Evolutionary conservation across 306 rosid species (phyloP), one percentile per base, ranked within the genome.

Genomic region (Ziziphus jujuba): DNA sequence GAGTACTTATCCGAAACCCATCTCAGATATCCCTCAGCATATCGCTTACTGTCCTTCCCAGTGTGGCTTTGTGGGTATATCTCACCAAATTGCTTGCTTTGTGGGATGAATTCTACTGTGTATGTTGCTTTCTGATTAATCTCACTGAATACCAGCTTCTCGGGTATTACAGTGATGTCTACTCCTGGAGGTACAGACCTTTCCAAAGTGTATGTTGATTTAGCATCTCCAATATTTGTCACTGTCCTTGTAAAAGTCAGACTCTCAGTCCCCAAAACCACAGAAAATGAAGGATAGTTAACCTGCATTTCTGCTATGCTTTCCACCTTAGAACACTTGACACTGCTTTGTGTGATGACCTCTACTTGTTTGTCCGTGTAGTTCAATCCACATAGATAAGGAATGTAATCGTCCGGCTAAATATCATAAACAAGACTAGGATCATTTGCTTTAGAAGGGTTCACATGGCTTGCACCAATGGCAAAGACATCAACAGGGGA

Each of bases 351-450:
- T 56, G 73, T 31, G 43, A 81, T 76, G 0, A 62, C 0, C 8
- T 66, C 63, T 54, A 86, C 78, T 66, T 81, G 43, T 62, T 4
- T 44, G 56, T 83, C 77, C 2, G 76, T 74, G 76, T 86, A 81
- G 9, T 63, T 63, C 83, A 81, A 81, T 22, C 88, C 86, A 23
- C 88, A 86, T 33, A 83, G 72, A 67, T 81, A 86, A 35, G 86
- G 81, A 55, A 83, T n/a, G n/a, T n/a, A n/a, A n/a, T n/a, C n/a
- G n/a, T n/a, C n/a, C n/a, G n/a, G n/a, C n/a, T n/a, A n/a, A 14
- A 74, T 58, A 8, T 86, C 81, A n/a, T 86, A 81, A 58, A 83
- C 52, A 50, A 86, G 85, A 16, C 88, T 87, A 0, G 80, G 87
- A 57, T 81, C 76, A 2, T 72, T 75, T 53, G 84, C 87, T 70